A percentile compares a stretch with the other conserved stretches of the same genome.
Evolutionary conservation across 2,329 filamentous ascomycete genomes (phyloP).

Genomic region (Harringtonia lauricola): DNA sequence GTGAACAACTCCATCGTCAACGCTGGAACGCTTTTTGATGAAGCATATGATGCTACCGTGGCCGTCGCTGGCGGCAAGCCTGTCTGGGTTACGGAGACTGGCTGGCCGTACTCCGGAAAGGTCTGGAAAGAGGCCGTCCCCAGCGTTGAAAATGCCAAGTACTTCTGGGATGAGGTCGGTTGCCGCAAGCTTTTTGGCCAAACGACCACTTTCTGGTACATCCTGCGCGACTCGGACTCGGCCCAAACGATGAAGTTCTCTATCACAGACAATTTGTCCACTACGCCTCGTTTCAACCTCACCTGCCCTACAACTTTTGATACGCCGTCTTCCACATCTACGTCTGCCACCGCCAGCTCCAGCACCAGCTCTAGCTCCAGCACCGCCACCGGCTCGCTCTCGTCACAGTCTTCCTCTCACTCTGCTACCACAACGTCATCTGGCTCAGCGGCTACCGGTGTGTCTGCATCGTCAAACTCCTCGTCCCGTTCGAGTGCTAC

Average conservation of each 20-base stretch:
- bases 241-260: conserved; percentile 48
- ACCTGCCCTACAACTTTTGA: conserved; percentile 29
- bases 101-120: conserved; percentile 49
- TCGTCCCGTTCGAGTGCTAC: no score
- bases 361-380: conserved; percentile 8
- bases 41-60: conserved; percentile 30
- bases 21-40: conserved; percentile 41
- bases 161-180: conserved; percentile 51
- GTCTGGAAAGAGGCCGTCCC: conserved; percentile 43
- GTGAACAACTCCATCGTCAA: conserved; percentile 45
- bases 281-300: conserved; percentile 40
- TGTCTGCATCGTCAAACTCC: no score
- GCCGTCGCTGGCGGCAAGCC: conserved; percentile 25
- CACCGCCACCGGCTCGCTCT: conserved; percentile 9
- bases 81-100: conserved; percentile 13
- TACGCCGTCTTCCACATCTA: conserved; percentile 9
- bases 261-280: conserved; percentile 41
- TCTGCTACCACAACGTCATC: no score
- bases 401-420: no score
- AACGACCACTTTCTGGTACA: conserved; percentile 50
- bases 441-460: no score
- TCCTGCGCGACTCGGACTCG: conserved; percentile 48
- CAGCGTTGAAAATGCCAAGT: conserved; percentile 46
- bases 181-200: conserved; percentile 47
- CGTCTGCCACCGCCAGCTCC: conserved; percentile 10